Evolutionary conservation across 2,329 filamentous ascomycete genomes (phyloP).

Genomic region (Microdochium trichocladiopsis): DNA sequence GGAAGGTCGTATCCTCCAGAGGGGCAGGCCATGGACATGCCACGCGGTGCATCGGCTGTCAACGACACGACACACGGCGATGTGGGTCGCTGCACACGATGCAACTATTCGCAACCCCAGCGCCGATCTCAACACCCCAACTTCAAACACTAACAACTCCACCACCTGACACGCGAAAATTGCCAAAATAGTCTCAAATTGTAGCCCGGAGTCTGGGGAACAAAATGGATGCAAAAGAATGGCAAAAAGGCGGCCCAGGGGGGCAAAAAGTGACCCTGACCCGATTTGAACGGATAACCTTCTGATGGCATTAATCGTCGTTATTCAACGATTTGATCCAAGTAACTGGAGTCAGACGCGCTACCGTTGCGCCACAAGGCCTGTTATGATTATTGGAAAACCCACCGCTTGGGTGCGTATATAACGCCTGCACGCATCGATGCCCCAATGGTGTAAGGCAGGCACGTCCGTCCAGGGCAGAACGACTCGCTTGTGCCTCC

Average conservation of each 20-base stretch:
- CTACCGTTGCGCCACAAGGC: constrained; percentile 1
- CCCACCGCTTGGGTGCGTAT: neutral
- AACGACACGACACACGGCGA: too few species aligned
- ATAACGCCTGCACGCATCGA: neutral
- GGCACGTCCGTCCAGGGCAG: too few species aligned
- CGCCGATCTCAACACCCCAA: neutral
- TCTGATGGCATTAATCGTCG: neutral
- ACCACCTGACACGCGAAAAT: neutral
- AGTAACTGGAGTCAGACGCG: neutral
- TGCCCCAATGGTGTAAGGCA: too few species aligned
- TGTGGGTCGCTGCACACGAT: too few species aligned
- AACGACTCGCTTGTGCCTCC: too few species aligned
- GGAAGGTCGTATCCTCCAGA: too few species aligned
- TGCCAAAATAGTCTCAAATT: neutral
- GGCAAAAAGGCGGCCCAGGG: neutral
- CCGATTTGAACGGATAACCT: constrained; percentile 1
- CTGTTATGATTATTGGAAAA: neutral
- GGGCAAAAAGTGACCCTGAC: neutral
- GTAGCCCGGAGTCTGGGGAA: neutral
- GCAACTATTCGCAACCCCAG: too few species aligned
- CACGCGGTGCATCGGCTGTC: too few species aligned
- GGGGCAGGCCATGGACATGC: too few species aligned
- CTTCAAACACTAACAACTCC: neutral
- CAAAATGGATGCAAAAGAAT: neutral
- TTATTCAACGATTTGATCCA: neutral